Evolutionary conservation across 805 yeast species (phyloP).

Genomic region (Nakazawaea pomicola): DNA sequence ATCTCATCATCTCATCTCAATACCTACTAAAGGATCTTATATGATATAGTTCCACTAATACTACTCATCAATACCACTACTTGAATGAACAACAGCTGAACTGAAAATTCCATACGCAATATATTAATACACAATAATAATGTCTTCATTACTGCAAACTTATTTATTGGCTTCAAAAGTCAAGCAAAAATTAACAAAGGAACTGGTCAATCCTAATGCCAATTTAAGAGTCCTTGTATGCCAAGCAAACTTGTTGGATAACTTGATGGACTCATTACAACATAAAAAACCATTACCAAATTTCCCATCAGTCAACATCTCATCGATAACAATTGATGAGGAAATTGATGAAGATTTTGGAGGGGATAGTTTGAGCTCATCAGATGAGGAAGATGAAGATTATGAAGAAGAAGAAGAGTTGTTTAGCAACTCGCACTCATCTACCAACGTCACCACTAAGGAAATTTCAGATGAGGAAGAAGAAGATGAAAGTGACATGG

Average conservation of each 20-base stretch:
- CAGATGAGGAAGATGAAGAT: slow-evolving; percentile 17
- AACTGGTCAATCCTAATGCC: slow-evolving; percentile 54
- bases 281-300: slow-evolving; percentile 23
- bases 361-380: slow-evolving; percentile 9
- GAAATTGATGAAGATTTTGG: slow-evolving; percentile 20
- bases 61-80: too few species aligned
- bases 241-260: slow-evolving; percentile 69
- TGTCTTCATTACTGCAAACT: slow-evolving; percentile 41
- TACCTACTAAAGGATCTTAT: too few species aligned
- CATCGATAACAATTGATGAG: slow-evolving; percentile 19
- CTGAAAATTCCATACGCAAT: neutral
- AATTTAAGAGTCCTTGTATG: slow-evolving; percentile 54
- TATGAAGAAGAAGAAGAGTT: slow-evolving; percentile 10
- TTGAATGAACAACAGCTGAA: too few species aligned
- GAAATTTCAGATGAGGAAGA: slow-evolving; percentile 5
- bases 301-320: slow-evolving; percentile 19
- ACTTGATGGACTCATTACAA: slow-evolving; percentile 48
- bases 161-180: slow-evolving; percentile 62
- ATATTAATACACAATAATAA: neutral
- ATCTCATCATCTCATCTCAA: too few species aligned
- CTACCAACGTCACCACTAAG: slow-evolving; percentile 1
- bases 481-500: slow-evolving; percentile 7
- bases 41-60: too few species aligned
- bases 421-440: neutral
- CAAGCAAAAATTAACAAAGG: slow-evolving; percentile 55